Percentiles rank a stretch among this genome's conserved stretches.
Evolutionary conservation across 2,329 filamentous ascomycete genomes (phyloP).

Genomic region (Lachnellula subtilissima): DNA sequence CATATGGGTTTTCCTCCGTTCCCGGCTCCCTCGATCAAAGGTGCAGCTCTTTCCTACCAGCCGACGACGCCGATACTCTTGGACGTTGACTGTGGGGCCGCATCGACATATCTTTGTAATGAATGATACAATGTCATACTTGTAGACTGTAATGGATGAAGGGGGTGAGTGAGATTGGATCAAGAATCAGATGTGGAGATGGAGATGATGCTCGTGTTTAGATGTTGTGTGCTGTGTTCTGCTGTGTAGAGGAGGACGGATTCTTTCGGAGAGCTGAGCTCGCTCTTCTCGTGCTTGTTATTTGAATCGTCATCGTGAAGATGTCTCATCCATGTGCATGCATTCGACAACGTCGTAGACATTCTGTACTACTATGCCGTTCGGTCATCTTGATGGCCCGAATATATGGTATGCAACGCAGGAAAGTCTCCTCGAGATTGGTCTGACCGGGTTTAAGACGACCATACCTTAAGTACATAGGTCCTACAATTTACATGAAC

Average conservation of each 20-base stretch:
- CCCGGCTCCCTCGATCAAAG: slow-evolving; percentile 38
- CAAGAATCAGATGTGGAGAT: not conserved
- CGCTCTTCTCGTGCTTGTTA: too few species aligned
- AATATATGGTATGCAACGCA: too few species aligned
- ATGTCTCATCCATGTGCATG: too few species aligned
- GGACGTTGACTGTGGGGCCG: slow-evolving; percentile 41
- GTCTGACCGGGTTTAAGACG: too few species aligned
- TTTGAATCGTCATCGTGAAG: too few species aligned
- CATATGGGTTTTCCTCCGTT: slow-evolving; percentile 38
- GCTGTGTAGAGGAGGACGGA: too few species aligned
- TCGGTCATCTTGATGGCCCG: too few species aligned
- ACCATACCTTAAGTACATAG: too few species aligned
- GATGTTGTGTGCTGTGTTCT: not conserved
- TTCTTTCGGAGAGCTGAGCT: too few species aligned
- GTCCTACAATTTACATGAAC: not conserved
- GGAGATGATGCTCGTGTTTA: not conserved
- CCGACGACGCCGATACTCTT: slow-evolving; percentile 31
- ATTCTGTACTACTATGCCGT: too few species aligned
- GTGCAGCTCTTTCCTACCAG: slow-evolving; percentile 41
- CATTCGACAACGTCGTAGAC: too few species aligned
- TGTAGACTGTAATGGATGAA: not conserved
- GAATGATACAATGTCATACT: not conserved
- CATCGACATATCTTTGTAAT: slow-evolving; percentile 32
- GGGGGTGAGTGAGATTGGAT: not conserved
- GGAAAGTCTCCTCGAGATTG: too few species aligned